Evolutionary conservation across 2,329 filamentous ascomycete genomes (phyloP).

Genomic region (Rutstroemia sp.): DNA sequence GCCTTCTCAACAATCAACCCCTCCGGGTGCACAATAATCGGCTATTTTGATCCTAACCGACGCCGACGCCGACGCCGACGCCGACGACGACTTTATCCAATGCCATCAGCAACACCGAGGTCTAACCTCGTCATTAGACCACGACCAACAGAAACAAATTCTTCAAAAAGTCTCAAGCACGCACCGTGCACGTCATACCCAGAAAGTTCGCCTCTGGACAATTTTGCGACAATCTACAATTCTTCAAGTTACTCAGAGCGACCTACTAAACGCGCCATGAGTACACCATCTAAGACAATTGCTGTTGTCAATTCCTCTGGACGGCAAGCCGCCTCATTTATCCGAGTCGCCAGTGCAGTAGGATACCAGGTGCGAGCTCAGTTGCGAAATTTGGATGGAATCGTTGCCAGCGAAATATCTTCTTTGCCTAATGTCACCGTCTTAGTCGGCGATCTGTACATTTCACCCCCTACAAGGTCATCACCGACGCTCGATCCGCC

Average conservation of each 20-base stretch:
- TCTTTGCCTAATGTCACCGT: slow-evolving; percentile 69
- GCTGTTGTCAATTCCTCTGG: slow-evolving; percentile 95
- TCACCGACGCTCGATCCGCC: slow-evolving; percentile 55
- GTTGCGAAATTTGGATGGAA: slow-evolving; percentile 76
- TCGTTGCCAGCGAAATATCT: slow-evolving; percentile 81
- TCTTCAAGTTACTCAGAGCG: slow-evolving; percentile 15
- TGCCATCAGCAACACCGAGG: slow-evolving; percentile 26
- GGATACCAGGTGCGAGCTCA: slow-evolving; percentile 92
- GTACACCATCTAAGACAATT: slow-evolving; percentile 48
- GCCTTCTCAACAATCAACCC: neutral
- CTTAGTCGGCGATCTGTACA: slow-evolving; percentile 57
- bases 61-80: neutral
- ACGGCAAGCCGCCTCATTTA: slow-evolving; percentile 90
- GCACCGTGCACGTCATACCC: slow-evolving; percentile 23
- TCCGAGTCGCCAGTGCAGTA: slow-evolving; percentile 86
- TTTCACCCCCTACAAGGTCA: slow-evolving; percentile 22
- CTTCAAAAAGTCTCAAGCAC: slow-evolving; percentile 23
- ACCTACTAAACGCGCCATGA: slow-evolving; percentile 29
- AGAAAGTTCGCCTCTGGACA: slow-evolving; percentile 14
- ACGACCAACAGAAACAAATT: slow-evolving; percentile 14
- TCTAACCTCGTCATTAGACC: slow-evolving; percentile 25
- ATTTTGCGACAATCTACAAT: slow-evolving; percentile 15
- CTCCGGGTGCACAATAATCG: neutral
- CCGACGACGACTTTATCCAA: slow-evolving; percentile 8
- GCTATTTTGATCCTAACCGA: neutral